Evolutionary conservation across 2,329 filamentous ascomycete genomes (phyloP).

Genomic region (Aspergillus viridinutans): DNA sequence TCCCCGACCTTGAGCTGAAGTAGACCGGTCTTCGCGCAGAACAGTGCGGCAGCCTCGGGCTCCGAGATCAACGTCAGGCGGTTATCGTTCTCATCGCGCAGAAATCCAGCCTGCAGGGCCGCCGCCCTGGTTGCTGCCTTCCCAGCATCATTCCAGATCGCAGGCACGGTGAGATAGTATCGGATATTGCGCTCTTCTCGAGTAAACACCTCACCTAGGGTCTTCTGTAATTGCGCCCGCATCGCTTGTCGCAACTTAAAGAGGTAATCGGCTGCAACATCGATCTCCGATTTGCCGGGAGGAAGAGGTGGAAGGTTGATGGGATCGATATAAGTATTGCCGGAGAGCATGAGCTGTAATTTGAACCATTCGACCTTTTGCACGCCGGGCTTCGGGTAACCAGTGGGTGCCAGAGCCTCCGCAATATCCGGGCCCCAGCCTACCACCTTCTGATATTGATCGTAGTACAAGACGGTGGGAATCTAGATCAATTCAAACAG

Average conservation of each 20-base stretch:
- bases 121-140: conserved; percentile 95
- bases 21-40: conserved; percentile 94
- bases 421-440: conserved; percentile 98
- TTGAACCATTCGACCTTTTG: conserved; percentile 99
- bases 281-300: conserved; percentile 96
- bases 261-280: conserved; percentile 97
- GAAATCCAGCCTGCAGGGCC: conserved; percentile 93
- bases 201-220: conserved; percentile 94
- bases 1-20: conserved; percentile 97
- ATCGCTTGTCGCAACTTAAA: conserved; percentile 98
- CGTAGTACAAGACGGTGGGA: conserved; percentile 98
- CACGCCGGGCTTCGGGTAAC: conserved; percentile 94
- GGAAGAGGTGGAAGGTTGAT: conserved; percentile 97
- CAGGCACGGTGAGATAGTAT: conserved; percentile 97
- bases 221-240: conserved; percentile 93
- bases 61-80: conserved; percentile 91
- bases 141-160: conserved; percentile 98
- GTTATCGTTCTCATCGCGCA: conserved; percentile 97
- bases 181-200: conserved; percentile 96
- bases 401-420: conserved; percentile 90
- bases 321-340: conserved; percentile 98
- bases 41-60: conserved; percentile 93
- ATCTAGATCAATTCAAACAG: conserved; percentile 51
- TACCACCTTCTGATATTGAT: conserved; percentile 99
- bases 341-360: conserved; percentile 95